Conservation (phyloP, 108 stramenopile genomes). For the Nitzschia putrida region DNA sequence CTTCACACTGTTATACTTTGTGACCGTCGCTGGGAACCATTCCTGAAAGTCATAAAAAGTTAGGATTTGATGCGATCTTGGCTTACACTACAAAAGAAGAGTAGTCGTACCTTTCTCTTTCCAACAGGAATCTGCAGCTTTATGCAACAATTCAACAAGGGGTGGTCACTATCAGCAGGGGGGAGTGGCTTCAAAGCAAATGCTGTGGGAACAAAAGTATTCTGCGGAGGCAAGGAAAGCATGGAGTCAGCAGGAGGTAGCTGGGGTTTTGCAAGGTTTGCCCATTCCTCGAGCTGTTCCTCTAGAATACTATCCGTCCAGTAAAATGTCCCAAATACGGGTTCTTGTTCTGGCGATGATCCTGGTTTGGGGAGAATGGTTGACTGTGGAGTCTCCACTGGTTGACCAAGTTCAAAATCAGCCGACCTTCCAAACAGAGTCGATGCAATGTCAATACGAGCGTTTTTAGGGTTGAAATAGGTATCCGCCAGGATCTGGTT, state of each 20-base stretch:
- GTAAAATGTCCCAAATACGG: slow-evolving; percentile 35
- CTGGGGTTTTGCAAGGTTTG: slow-evolving; percentile 35
- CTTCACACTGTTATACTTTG: slow-evolving; percentile 60
- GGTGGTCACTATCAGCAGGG: slow-evolving; percentile 69
- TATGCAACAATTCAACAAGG: slow-evolving; percentile 72
- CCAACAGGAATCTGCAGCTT: slow-evolving; percentile 73
- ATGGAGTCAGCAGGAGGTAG: slow-evolving; percentile 49
- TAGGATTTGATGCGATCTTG: too few relatives aligned
- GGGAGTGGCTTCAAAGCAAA: slow-evolving; percentile 75
- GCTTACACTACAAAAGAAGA: too few relatives aligned
- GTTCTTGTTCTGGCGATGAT: slow-evolving; percentile 13
- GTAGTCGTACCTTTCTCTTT: slow-evolving; percentile 50
- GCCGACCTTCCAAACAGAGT: slow-evolving; percentile 64
- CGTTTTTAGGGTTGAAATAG: slow-evolving; percentile 67
- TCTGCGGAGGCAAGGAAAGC: slow-evolving; percentile 66
- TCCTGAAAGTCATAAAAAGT: slow-evolving; percentile 7
- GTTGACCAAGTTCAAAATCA: slow-evolving; percentile 50
- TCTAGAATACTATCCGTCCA: slow-evolving; percentile 17
- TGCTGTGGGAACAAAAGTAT: slow-evolving; percentile 72
- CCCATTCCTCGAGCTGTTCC: slow-evolving; percentile 50
- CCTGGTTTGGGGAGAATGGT: too few relatives aligned
- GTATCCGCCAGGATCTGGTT: slow-evolving; percentile 51
- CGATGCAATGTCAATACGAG: slow-evolving; percentile 75
- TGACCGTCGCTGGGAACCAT: slow-evolving; percentile 75
- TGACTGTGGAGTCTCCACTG: slow-evolving; percentile 1